Conservation (phyloP, 2,329 filamentous ascomycete genomes). For the Aspergillus sergii region DNA sequence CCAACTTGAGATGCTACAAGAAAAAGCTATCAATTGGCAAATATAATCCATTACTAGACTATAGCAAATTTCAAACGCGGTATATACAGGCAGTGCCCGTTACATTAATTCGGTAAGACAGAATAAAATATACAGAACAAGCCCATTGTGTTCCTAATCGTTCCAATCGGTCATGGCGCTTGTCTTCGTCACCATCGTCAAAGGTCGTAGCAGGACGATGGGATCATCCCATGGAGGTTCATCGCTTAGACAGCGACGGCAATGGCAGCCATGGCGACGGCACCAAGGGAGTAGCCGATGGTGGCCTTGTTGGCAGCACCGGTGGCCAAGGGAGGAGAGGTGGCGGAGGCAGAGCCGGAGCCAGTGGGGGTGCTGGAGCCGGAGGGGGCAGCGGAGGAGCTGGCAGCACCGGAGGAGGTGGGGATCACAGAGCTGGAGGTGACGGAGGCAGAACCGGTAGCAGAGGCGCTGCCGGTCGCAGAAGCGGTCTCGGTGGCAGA, state of each 20-base stretch:
- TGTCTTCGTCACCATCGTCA: slow-evolving; percentile 5
- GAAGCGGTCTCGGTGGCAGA: slow-evolving; percentile 17
- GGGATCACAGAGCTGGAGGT: slow-evolving; percentile 14
- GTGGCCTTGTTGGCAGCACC: slow-evolving; percentile 5
- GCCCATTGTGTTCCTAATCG: slow-evolving; percentile 2
- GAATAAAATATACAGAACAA: slow-evolving; percentile 15
- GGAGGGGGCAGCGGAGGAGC: slow-evolving; percentile 11
- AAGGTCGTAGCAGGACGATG: background rate
- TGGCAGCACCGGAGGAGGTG: slow-evolving; percentile 4
- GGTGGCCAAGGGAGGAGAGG: slow-evolving; percentile 4
- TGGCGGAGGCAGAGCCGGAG: background rate
- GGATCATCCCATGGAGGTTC: background rate
- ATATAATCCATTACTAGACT: slow-evolving; percentile 4
- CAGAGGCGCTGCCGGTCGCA: background rate
- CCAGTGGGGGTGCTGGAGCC: slow-evolving; percentile 1
- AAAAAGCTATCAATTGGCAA: background rate
- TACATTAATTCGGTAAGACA: slow-evolving; percentile 1
- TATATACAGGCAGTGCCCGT: slow-evolving; percentile 9
- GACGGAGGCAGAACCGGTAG: background rate
- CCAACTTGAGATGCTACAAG: too few relatives aligned
- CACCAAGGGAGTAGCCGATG: slow-evolving; percentile 8
- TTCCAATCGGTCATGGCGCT: slow-evolving; percentile 8
- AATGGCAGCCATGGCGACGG: slow-evolving; percentile 6
- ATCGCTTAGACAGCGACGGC: slow-evolving; percentile 8
- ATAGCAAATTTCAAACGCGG: background rate